Conservation (phyloP, 1,284 basidiomycete species). For the Cryptococcus sp. region DNA sequence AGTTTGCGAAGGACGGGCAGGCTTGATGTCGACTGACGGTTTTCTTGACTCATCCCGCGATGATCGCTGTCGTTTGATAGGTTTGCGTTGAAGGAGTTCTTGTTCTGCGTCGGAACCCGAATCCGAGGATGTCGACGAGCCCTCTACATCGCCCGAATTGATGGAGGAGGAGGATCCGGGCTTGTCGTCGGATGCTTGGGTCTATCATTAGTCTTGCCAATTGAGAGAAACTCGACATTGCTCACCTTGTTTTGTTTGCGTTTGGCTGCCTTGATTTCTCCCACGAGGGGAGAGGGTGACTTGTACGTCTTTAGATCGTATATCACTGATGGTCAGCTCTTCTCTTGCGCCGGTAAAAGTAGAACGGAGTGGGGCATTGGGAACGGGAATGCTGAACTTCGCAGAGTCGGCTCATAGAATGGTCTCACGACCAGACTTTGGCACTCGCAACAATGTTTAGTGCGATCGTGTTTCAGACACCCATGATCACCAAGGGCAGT, state of each 20-base stretch:
- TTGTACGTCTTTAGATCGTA: conserved; percentile 30
- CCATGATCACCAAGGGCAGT: too few species aligned
- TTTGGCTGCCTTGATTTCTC: conserved; percentile 12
- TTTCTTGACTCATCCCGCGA: neutral
- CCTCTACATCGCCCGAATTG: neutral
- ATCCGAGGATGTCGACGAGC: neutral
- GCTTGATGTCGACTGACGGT: neutral
- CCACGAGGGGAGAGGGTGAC: conserved; percentile 31
- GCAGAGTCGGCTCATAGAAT: too few species aligned
- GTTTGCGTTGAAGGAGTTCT: neutral
- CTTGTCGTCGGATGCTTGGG: neutral
- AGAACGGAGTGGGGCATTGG: too few species aligned
- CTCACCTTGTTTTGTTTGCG: too few species aligned
- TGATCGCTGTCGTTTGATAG: neutral
- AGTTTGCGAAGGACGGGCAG: neutral
- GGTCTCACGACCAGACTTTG: too few species aligned
- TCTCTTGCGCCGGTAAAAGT: too few species aligned
- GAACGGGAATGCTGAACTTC: too few species aligned
- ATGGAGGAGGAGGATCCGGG: conserved; percentile 1
- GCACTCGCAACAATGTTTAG: too few species aligned
- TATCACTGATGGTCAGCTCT: conserved; percentile 16
- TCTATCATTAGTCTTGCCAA: too few species aligned
- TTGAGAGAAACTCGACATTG: too few species aligned
- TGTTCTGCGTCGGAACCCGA: conserved; percentile 5
- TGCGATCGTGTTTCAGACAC: too few species aligned